Base-by-base conservation (phyloP, 169 alveolate genomes). In the Plasmodium coatneyi region DNA sequence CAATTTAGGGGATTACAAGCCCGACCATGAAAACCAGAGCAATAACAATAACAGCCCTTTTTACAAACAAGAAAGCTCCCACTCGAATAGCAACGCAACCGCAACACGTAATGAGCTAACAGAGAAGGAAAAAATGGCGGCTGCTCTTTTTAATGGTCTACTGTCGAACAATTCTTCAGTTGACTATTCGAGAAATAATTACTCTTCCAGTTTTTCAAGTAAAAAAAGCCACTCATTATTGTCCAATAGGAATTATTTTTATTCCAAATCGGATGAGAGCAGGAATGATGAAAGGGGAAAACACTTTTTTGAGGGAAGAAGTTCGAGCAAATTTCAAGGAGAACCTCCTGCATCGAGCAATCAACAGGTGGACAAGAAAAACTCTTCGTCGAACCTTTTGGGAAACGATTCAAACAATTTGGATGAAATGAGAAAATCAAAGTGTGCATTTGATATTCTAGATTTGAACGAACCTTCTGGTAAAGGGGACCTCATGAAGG, bases 111-210 rank as follows among this genome's bases (percentile, higher is more conserved):
- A 19, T 16, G 90, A 79, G 76, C 56, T 89, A 41, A 66, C 94
- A 25, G 95, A 92, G 80, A 92, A 83, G 71, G 95, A 92, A 83
- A 92, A 92, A 80, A 92, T 82, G 95, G 95, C 95, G 4, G 95
- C 95, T 36, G 95, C 95, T n/a, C 56, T 92, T 39, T 92, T 92
- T 92, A 92, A 83, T 78, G 95, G 95, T 22, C 49, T 92, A 54
- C 28, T 89, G 79, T 79, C 94, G 28, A 89, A 56, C 49, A 79
- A 72, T 79, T 54, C 89, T 60, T 56, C 76, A 49, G 49, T 56
- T 72, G 36, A 22, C 32, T 28, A 89, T 56, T 78, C 93, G 41
- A 89, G 72, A 86, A 86, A 56, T 74, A 49, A 32, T 54, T 86
- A 49, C 71, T 76, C 82, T 86, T 78, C 84, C 22, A 86, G 41